These are phyloP conservation scores for Komagataea norvegica DNA, from an alignment of 1,139 yeast genomes.

Conservation along the genomic window DNA sequence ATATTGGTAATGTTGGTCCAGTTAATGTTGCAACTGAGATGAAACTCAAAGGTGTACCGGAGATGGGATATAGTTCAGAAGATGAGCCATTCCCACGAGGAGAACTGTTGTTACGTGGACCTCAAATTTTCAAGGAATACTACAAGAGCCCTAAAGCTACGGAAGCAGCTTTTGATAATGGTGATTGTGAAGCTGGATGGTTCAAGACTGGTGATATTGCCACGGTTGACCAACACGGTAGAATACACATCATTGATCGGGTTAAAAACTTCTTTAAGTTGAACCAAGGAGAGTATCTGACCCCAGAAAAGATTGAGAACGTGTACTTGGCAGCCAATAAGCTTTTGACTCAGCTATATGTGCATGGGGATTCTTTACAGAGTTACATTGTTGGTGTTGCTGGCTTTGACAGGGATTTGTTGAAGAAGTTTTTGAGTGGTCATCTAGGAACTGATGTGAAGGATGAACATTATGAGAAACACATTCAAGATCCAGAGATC, in stretches of 20 bases:
- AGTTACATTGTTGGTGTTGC: conserved; percentile 62
- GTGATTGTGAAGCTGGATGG: conserved; percentile 52
- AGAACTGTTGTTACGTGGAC: conserved; percentile 55
- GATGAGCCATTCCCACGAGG: conserved; percentile 41
- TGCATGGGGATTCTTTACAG: conserved; percentile 61
- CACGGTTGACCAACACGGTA: conserved; percentile 39
- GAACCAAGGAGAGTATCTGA: conserved; percentile 77
- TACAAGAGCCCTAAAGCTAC: conserved; percentile 48
- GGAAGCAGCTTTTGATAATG: conserved; percentile 36
- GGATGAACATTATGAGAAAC: conserved; percentile 18
- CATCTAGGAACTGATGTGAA: conserved; percentile 8
- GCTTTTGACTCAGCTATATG: conserved; percentile 51
- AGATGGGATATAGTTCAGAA: conserved; percentile 47
- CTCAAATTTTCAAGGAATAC: conserved; percentile 51
- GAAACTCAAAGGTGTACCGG: conserved; percentile 44
- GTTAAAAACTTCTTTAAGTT: conserved; percentile 79
- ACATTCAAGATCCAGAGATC: conserved; percentile 27
- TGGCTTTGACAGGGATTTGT: conserved; percentile 47
- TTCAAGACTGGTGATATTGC: conserved; percentile 64
- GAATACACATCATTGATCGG: conserved; percentile 52
- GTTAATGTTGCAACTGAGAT: conserved; percentile 40
- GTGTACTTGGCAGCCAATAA: conserved; percentile 42
- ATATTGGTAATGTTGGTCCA: conserved; percentile 45
- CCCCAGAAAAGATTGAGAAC: conserved; percentile 75
- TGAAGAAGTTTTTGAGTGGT: conserved; percentile 58